Evolutionary conservation across 1,284 basidiomycete genomes (phyloP).

Genomic region (Cutaneotrichosporon cutaneum): DNA sequence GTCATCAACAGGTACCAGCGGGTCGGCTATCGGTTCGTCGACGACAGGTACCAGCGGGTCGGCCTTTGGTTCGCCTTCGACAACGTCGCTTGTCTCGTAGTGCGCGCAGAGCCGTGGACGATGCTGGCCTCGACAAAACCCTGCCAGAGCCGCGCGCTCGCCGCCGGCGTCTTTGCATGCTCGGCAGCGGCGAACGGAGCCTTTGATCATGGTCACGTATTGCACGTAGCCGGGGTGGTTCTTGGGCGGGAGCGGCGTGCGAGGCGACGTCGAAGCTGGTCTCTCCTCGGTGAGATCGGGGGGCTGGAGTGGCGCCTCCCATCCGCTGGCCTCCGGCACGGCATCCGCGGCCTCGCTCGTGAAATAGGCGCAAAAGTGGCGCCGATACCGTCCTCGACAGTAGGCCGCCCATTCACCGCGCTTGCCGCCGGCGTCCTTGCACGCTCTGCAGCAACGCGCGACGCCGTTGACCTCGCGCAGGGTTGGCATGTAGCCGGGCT

Average conservation of each 20-base stretch:
- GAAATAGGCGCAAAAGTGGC: background rate
- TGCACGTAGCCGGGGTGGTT: background rate
- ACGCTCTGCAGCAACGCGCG: background rate
- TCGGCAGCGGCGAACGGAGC: background rate
- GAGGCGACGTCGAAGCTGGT: background rate
- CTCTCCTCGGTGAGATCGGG: background rate
- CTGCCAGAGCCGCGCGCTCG: background rate
- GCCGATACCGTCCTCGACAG: slow-evolving; percentile 3
- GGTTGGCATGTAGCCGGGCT: background rate
- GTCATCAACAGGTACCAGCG: background rate
- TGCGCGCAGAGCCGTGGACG: background rate
- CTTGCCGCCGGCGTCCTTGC: background rate
- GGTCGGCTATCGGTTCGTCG: too few species aligned
- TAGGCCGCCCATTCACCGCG: background rate
- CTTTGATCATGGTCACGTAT: too few species aligned
- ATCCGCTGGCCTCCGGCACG: background rate
- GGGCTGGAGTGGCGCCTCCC: too few species aligned
- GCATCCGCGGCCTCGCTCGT: background rate
- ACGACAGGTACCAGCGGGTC: too few species aligned
- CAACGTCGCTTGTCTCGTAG: background rate
- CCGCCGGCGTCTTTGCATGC: background rate
- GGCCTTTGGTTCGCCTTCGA: background rate
- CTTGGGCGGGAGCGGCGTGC: background rate
- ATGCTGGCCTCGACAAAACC: background rate
- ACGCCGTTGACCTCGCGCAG: background rate